phyloP scores from a whole-genome alignment of 2,329 filamentous ascomycete species.

The Aspergillus novofumigatus region DNA sequence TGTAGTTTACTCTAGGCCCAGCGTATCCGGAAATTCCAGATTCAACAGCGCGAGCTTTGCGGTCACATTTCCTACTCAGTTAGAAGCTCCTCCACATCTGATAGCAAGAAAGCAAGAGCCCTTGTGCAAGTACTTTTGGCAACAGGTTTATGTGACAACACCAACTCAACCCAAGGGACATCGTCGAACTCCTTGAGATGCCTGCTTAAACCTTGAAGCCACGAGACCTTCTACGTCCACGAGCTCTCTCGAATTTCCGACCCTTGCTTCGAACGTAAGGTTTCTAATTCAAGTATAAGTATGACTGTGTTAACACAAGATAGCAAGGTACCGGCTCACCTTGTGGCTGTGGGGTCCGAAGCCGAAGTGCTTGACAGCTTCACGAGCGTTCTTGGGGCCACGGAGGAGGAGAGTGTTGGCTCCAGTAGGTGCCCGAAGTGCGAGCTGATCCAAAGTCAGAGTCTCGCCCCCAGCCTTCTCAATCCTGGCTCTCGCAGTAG shows the following conservation, averaged over 20 bases:
- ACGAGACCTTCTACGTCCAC: conserved; percentile 96
- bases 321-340: conserved; percentile 49
- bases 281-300: conserved; percentile 57
- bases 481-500: conserved; percentile 91
- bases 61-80: background rate
- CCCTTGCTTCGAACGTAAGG: conserved; percentile 97
- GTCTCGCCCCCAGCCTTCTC: conserved; percentile 89
- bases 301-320: conserved; percentile 14
- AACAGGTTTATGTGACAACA: conserved; percentile 10
- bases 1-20: background rate
- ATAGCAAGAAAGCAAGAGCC: background rate
- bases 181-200: conserved; percentile 3
- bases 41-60: background rate
- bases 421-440: conserved; percentile 89
- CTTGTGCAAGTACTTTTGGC: conserved; percentile 9
- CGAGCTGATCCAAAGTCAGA: conserved; percentile 95
- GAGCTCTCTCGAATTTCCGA: conserved; percentile 98
- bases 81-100: background rate
- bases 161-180: conserved; percentile 12
- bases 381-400: conserved; percentile 95
- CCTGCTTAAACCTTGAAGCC: conserved; percentile 97
- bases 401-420: conserved; percentile 96
- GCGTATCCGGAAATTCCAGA: background rate
- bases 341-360: conserved; percentile 98
- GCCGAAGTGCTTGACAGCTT: conserved; percentile 99